phyloP scores from a whole-genome alignment of 441 rosid species.

The Pelargonium citronellum region DNA sequence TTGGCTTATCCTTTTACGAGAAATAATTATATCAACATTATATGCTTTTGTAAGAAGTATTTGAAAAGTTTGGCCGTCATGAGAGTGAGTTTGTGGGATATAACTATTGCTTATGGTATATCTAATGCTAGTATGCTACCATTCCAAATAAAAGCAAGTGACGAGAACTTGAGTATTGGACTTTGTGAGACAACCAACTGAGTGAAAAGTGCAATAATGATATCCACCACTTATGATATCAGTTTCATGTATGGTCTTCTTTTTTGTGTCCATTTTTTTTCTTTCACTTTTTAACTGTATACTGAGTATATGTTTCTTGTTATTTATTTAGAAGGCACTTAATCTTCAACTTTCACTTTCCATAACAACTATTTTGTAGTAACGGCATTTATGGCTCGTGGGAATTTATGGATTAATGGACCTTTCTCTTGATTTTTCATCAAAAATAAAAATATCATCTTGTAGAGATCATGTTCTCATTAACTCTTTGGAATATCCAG shows the following conservation, averaged over 20 bases:
- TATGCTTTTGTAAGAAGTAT: background rate
- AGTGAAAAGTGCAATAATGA: too few relatives aligned
- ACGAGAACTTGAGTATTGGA: background rate
- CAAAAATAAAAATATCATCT: background rate
- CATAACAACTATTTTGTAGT: background rate
- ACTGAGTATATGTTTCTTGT: background rate
- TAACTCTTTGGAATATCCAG: slow-evolving; percentile 32
- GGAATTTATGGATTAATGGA: background rate
- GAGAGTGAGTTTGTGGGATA: background rate
- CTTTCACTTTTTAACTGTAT: background rate
- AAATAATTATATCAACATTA: background rate
- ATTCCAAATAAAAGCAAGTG: background rate
- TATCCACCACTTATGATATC: too few relatives aligned
- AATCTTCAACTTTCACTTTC: background rate
- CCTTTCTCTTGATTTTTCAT: background rate
- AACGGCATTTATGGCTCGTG: background rate
- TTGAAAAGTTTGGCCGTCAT: background rate
- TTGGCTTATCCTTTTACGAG: background rate
- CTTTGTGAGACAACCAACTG: too few relatives aligned
- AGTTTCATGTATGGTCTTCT: background rate
- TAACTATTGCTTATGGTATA: background rate
- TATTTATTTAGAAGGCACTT: background rate
- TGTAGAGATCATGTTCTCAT: background rate
- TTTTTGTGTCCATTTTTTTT: background rate
- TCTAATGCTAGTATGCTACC: background rate